phyloP scores from a whole-genome alignment of 2,329 filamentous ascomycete genomes.

The Fusarium bactridioides region DNA sequence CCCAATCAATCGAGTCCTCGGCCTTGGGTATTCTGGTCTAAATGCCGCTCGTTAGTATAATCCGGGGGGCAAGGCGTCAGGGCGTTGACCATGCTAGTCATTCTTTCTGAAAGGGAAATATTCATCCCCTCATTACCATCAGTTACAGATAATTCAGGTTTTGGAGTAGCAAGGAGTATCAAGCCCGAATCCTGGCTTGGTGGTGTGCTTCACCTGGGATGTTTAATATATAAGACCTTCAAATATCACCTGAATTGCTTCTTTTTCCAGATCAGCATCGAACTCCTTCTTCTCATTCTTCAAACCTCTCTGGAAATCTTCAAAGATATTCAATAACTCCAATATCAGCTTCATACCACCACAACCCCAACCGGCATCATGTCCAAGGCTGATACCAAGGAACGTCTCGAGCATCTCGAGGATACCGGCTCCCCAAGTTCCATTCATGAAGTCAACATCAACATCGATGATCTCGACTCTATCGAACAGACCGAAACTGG shows the following conservation, averaged over 20 bases:
- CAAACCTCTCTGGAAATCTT: neutral
- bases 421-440: slow-evolving; percentile 19
- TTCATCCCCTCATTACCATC: neutral
- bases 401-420: slow-evolving; percentile 35
- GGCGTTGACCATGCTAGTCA: neutral
- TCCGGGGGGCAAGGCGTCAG: neutral
- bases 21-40: no score
- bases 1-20: slow-evolving; percentile 17
- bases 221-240: slow-evolving; percentile 29
- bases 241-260: slow-evolving; percentile 5
- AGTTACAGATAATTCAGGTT: neutral
- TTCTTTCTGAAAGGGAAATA: slow-evolving; percentile 21
- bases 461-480: slow-evolving; percentile 37
- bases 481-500: slow-evolving; percentile 39
- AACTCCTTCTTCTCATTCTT: neutral
- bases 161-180: slow-evolving; percentile 1
- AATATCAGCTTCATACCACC: neutral
- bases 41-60: neutral
- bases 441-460: slow-evolving; percentile 25
- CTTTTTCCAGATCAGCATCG: slow-evolving; percentile 17
- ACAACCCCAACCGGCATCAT: slow-evolving; percentile 17
- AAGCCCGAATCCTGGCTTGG: neutral
- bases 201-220: slow-evolving; percentile 20
- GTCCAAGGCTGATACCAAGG: slow-evolving; percentile 31
- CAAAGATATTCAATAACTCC: neutral